Percentiles rank a stretch among this genome's conserved stretches.
These are phyloP conservation scores for Purpureocillium lavendulum DNA, from an alignment of 2,329 filamentous ascomycete genomes.

Conservation along the genomic window DNA sequence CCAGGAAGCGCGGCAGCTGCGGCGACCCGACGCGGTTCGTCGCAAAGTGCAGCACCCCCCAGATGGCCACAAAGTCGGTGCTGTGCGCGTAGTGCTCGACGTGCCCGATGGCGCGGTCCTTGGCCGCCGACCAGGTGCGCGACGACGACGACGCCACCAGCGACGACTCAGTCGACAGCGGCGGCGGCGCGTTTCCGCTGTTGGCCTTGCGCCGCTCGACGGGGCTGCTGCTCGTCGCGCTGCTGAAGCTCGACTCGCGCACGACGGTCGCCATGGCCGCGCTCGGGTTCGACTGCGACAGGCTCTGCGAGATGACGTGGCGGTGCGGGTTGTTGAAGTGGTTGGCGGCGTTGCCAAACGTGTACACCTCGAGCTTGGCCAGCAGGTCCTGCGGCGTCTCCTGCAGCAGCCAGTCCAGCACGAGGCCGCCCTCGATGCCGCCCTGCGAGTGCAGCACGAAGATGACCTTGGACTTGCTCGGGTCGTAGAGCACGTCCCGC, in stretches of 20 bases:
- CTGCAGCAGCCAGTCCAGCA: conserved; percentile 69
- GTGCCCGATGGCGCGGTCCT: conserved; percentile 51
- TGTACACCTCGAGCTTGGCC: conserved; percentile 65
- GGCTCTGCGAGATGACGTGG: conserved; percentile 34
- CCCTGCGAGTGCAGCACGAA: conserved; percentile 73
- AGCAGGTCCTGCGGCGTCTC: conserved; percentile 60
- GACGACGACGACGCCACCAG: conserved; percentile 26
- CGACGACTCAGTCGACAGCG: conserved; percentile 15
- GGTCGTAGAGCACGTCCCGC: conserved; percentile 55
- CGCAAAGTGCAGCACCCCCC: conserved; percentile 65
- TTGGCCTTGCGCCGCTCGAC: conserved; percentile 10
- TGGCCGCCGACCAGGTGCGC: conserved; percentile 25
- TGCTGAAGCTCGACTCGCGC: conserved; percentile 25
- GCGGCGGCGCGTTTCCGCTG: conserved; percentile 7
- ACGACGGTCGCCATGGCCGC: conserved; percentile 23
- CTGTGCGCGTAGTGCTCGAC: conserved; percentile 77
- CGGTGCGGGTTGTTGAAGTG: conserved; percentile 73
- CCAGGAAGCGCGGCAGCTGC: conserved; percentile 51
- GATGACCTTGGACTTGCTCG: conserved; percentile 57
- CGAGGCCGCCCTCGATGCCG: conserved; percentile 62
- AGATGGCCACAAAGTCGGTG: conserved; percentile 64
- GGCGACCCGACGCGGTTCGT: conserved; percentile 30
- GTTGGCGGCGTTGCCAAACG: conserved; percentile 71
- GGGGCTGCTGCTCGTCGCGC: conserved; percentile 12
- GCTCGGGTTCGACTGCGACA: conserved; percentile 23